Conservation (phyloP, 495 filamentous ascomycete species). For the Penicillium canariense region DNA sequence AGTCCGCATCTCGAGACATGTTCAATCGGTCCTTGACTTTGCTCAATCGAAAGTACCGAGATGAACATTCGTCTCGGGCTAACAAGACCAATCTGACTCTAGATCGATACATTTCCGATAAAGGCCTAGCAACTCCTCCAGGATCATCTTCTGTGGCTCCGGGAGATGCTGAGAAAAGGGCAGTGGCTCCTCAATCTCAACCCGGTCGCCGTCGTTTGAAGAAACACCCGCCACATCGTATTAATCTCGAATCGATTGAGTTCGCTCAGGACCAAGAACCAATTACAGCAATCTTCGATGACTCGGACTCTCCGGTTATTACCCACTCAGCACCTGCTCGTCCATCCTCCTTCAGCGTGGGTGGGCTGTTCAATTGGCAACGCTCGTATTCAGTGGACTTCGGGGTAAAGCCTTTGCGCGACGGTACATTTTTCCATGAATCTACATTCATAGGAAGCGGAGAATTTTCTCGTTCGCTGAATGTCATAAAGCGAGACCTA, state of each 20-base stretch:
- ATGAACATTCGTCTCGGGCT: conserved; percentile 11
- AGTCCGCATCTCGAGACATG: conserved; percentile 13
- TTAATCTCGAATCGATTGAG: conserved; percentile 42
- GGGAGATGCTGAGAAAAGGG: neutral
- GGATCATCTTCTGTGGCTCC: neutral
- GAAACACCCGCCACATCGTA: conserved; percentile 46
- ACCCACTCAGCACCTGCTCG: neutral
- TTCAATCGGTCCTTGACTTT: conserved; percentile 31
- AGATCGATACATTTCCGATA: conserved; percentile 38
- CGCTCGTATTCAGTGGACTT: conserved; percentile 71
- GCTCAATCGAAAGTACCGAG: conserved; percentile 27
- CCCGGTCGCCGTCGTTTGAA: conserved; percentile 39
- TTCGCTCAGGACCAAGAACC: conserved; percentile 22
- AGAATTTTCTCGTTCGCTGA: conserved; percentile 53
- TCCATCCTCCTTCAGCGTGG: conserved; percentile 9
- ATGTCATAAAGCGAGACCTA: conserved; percentile 29
- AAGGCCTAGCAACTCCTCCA: conserved; percentile 1
- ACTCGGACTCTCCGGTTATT: conserved; percentile 8
- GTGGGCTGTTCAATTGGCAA: conserved; percentile 51
- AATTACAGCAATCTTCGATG: conserved; percentile 12
- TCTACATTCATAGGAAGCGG: conserved; percentile 75
- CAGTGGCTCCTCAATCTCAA: neutral
- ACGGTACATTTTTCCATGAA: conserved; percentile 73
- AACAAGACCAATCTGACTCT: conserved; percentile 31
- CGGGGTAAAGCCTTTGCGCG: conserved; percentile 61